A percentile compares a stretch with the other conserved stretches of the same genome.
phyloP scores from a whole-genome alignment of 2,329 filamentous ascomycete genomes.

The Dactylellina cionopaga region DNA sequence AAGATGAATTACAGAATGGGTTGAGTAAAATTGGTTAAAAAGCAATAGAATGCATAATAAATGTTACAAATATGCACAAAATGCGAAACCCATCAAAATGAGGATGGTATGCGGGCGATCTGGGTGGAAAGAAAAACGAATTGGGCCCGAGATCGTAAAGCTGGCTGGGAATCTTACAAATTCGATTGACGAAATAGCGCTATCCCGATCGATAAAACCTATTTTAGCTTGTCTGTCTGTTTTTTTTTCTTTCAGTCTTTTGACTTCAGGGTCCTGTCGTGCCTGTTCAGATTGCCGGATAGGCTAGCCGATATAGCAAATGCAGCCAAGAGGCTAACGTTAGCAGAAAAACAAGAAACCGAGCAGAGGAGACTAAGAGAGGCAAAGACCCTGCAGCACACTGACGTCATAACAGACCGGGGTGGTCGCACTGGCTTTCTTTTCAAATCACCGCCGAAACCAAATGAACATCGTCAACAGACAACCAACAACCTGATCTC shows the following conservation, averaged over 20 bases:
- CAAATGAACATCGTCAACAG: not conserved
- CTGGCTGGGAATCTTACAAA: not conserved
- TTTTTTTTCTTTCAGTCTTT: not conserved
- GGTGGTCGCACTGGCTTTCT: not conserved
- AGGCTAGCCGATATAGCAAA: too few relatives aligned
- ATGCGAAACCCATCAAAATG: too few relatives aligned
- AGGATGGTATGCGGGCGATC: too few relatives aligned
- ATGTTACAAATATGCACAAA: not conserved
- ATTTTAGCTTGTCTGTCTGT: too few relatives aligned
- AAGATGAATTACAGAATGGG: too few relatives aligned
- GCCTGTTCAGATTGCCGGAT: too few relatives aligned
- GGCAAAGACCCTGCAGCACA: slow-evolving; percentile 36
- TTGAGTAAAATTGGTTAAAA: too few relatives aligned
- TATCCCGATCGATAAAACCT: too few relatives aligned
- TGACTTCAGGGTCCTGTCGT: not conserved
- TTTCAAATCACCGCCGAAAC: too few relatives aligned
- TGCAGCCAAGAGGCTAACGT: not conserved
- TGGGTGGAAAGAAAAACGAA: not conserved
- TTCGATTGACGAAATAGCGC: not conserved
- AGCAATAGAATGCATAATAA: too few relatives aligned
- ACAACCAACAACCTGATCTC: too few relatives aligned
- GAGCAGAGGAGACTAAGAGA: too few relatives aligned
- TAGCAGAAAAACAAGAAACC: slow-evolving; percentile 34
- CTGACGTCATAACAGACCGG: slow-evolving; percentile 26
- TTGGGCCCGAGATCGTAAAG: not conserved